Evolutionary conservation across 1,284 basidiomycete genomes (phyloP), one percentile per base, ranked within the genome.

Genomic region (Calocybe gambosa): DNA sequence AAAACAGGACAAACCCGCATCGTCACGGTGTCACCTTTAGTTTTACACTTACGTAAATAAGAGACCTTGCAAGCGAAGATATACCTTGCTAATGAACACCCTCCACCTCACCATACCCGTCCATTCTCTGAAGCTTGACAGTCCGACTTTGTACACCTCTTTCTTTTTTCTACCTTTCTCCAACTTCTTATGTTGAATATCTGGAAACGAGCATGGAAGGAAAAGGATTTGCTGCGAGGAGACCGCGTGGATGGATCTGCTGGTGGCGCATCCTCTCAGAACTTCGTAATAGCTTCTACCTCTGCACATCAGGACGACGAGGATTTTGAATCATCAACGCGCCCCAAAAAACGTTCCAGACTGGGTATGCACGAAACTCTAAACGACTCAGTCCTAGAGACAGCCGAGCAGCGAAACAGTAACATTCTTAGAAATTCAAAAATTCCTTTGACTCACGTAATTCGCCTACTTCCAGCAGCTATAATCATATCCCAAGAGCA

Each of bases 161-260:
- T n/a, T n/a, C n/a, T n/a, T n/a, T n/a, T n/a, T n/a, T n/a, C n/a
- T n/a, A n/a, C n/a, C n/a, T n/a, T n/a, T n/a, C n/a, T n/a, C n/a
- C n/a, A n/a, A n/a, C n/a, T n/a, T n/a, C n/a, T 23, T 34, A 81
- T 82, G 78, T 62, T 80, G 51, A 76, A 73, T 42, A 61, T 71
- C 45, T 76, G 76, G 73, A 77, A 73, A 58, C 63, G 75, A 42
- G 69, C 71, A 42, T 77, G 75, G 69, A 68, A 66, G 54, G 65
- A 67, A 38, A 62, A 63, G 37, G 64, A 62, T 45, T 38, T 50
- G 37, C 54, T 37, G 25, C 51, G 26, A 45, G 58, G 58, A 47
- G 47, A 54, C 50, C 57, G 54, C 49, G 54, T 52, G 58, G 62
- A 60, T 65, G 63, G 61, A 58, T 45, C 56, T 54, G 59, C 57